Percentiles rank a stretch among this genome's conserved stretches.
phyloP scores from a whole-genome alignment of 1,284 basidiomycete genomes.

The Trametes versicolor region DNA sequence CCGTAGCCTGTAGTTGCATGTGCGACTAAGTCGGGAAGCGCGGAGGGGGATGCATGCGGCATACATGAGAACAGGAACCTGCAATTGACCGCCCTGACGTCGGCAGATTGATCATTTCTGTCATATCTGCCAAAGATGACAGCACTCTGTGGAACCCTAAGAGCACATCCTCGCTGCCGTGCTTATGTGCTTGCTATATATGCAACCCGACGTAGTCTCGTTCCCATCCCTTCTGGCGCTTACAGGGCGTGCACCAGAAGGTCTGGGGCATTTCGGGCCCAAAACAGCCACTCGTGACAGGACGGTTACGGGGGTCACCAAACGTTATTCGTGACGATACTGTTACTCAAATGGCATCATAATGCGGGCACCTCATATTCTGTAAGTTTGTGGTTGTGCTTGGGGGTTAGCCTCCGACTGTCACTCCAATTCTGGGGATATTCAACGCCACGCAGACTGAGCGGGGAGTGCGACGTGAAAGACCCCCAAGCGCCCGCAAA shows the following conservation, averaged over 20 bases:
- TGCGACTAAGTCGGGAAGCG: background rate
- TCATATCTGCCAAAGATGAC: conserved; percentile 7
- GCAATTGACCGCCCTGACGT: background rate
- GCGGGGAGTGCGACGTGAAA: background rate
- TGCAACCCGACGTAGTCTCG: no score
- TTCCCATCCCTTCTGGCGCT: conserved; percentile 8
- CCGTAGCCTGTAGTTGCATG: background rate
- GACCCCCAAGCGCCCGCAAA: background rate
- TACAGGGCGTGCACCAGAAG: background rate
- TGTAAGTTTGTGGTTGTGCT: background rate
- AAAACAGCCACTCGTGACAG: conserved; percentile 5
- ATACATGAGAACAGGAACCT: background rate
- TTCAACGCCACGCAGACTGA: background rate
- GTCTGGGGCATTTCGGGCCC: conserved; percentile 1
- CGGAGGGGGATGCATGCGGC: background rate
- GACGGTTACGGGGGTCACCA: background rate
- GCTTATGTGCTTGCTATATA: no score
- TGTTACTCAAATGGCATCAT: background rate
- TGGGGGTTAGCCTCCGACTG: background rate
- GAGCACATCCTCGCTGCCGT: background rate
- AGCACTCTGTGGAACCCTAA: conserved; percentile 2
- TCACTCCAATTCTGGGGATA: background rate
- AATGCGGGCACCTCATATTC: background rate
- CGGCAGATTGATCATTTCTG: conserved; percentile 4
- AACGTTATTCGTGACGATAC: no score